Evolutionary conservation across 495 filamentous ascomycete genomes (phyloP).

Genomic region (Halenospora varia): DNA sequence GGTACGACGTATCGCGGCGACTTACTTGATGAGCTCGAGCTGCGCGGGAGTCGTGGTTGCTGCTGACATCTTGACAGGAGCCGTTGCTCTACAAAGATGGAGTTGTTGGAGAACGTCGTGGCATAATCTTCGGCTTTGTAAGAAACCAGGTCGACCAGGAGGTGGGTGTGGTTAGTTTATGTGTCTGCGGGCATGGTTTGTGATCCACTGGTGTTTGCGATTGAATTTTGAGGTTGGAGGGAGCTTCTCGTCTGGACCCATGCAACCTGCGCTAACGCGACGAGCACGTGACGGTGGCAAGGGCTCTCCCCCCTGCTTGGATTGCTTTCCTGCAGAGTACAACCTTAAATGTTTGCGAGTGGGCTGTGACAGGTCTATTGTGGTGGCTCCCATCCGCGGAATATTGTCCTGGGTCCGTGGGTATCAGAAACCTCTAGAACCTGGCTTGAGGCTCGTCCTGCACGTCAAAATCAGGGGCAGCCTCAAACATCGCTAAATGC

Average conservation of each 20-base stretch:
- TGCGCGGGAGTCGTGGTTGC: constrained; percentile 34
- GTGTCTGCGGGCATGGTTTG: not conserved
- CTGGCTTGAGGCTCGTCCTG: no score
- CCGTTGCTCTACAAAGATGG: not conserved
- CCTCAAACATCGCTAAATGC: not conserved
- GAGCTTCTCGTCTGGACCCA: not conserved
- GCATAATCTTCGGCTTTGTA: not conserved
- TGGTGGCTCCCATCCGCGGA: no score
- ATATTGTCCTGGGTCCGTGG: no score
- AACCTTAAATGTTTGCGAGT: no score
- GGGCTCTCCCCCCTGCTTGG: no score
- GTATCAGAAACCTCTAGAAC: no score
- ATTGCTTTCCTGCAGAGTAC: no score
- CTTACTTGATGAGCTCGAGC: constrained; percentile 40
- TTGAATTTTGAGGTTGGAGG: not conserved
- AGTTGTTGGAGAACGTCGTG: not conserved
- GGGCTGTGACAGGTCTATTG: no score
- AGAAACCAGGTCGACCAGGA: constrained; percentile 9
- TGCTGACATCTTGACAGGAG: constrained; percentile 22
- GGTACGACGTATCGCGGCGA: not conserved
- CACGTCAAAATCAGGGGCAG: not conserved
- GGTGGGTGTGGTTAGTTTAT: constrained; percentile 3
- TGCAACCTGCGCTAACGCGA: not conserved
- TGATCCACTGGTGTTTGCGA: constrained; percentile 14
- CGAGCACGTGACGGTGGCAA: not conserved